Conservation (phyloP, 805 yeast genomes). For the Candida argentea region DNA sequence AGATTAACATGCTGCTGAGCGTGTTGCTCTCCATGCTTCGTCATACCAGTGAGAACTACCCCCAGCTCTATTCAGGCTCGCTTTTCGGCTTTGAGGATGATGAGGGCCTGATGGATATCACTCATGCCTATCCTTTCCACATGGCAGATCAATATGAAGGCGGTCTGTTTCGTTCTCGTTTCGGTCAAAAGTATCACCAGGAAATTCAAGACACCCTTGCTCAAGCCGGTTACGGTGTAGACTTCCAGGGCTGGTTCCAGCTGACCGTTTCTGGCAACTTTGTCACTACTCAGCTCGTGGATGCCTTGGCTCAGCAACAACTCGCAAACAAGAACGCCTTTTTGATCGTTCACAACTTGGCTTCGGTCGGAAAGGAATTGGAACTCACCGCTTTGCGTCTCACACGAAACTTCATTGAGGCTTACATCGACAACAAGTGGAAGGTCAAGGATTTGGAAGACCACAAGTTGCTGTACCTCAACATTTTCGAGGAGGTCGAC, state of each 20-base stretch:
- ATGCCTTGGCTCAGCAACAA: constrained; percentile 60
- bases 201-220: constrained; percentile 55
- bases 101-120: constrained; percentile 35
- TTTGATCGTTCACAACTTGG: constrained; percentile 57
- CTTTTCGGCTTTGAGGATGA: constrained; percentile 65
- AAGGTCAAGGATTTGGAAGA: constrained; percentile 52
- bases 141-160: constrained; percentile 53
- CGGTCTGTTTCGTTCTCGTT: constrained; percentile 48
- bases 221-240: constrained; percentile 55
- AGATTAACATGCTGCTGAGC: constrained; percentile 40
- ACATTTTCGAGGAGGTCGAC: constrained; percentile 65
- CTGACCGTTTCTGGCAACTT: constrained; percentile 60
- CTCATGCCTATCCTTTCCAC: constrained; percentile 66
- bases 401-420: constrained; percentile 48
- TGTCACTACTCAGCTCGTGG: constrained; percentile 56
- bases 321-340: constrained; percentile 44
- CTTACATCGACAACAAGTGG: constrained; percentile 50
- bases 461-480: constrained; percentile 51
- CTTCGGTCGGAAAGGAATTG: constrained; percentile 56
- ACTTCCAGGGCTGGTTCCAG: constrained; percentile 76
- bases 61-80: constrained; percentile 58
- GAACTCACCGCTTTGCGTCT: constrained; percentile 62
- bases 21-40: constrained; percentile 51
- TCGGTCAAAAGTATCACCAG: constrained; percentile 58
- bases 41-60: constrained; percentile 55